Conservation (phyloP, 768 basidiomycete genomes). For the Termitomyces titanicus region DNA sequence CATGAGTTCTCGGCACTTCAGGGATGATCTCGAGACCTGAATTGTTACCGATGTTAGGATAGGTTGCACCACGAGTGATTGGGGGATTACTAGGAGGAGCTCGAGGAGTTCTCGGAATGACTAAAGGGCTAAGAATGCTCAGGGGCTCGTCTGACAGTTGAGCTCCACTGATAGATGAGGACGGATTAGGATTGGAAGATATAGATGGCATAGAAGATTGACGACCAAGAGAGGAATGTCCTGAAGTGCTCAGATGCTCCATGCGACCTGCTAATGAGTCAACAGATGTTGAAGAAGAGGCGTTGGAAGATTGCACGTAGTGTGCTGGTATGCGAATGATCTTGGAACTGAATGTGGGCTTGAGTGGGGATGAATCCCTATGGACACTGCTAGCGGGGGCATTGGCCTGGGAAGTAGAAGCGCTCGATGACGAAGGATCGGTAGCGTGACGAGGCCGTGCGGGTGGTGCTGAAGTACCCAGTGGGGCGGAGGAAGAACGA, state of each 20-base stretch:
- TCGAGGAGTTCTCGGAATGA: slow-evolving; percentile 28
- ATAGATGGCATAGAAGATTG: slow-evolving; percentile 31
- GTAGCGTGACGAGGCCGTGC: slow-evolving; percentile 11
- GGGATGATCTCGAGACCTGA: slow-evolving; percentile 36
- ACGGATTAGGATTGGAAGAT: slow-evolving; percentile 2
- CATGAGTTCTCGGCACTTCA: slow-evolving; percentile 20
- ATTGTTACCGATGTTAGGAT: slow-evolving; percentile 24
- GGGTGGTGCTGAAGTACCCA: neutral
- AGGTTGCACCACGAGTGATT: slow-evolving; percentile 29
- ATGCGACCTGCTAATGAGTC: slow-evolving; percentile 25
- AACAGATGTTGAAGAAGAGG: slow-evolving; percentile 15
- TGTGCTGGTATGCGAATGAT: slow-evolving; percentile 69
- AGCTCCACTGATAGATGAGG: slow-evolving; percentile 20
- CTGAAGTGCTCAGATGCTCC: slow-evolving; percentile 22
- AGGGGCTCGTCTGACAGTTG: slow-evolving; percentile 42
- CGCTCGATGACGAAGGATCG: slow-evolving; percentile 8
- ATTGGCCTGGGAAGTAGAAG: neutral
- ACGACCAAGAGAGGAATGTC: slow-evolving; percentile 20
- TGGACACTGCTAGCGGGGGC: slow-evolving; percentile 1
- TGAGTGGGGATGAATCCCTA: slow-evolving; percentile 30
- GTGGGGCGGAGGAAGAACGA: slow-evolving; percentile 17
- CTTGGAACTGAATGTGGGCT: slow-evolving; percentile 64
- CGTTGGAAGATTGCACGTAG: slow-evolving; percentile 24
- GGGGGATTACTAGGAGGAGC: slow-evolving; percentile 12
- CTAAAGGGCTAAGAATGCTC: slow-evolving; percentile 43